These are phyloP conservation scores for Musa acuminata DNA, from an alignment of 176 grass and related monocot genomes.

Conservation along the genomic window DNA sequence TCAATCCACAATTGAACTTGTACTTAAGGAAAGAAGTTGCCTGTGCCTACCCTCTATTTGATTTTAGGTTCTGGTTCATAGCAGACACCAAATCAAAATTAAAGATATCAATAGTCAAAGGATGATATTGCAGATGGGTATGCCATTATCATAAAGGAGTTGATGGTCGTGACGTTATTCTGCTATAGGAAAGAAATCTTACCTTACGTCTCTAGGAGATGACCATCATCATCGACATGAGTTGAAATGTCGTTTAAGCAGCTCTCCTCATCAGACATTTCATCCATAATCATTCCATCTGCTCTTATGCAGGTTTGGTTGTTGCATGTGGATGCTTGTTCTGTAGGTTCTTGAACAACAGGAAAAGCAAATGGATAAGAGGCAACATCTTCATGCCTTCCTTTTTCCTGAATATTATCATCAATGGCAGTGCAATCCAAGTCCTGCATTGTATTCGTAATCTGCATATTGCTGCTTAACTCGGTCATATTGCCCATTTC, in stretches of 20 bases:
- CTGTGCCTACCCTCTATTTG: no score
- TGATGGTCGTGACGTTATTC: no score
- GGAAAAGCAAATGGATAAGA: conserved; percentile 36
- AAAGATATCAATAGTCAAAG: no score
- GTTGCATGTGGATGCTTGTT: neutral
- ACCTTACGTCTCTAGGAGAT: conserved; percentile 7
- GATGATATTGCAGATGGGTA: no score
- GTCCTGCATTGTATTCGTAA: conserved; percentile 47
- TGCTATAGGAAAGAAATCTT: neutral
- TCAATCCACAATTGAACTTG: no score
- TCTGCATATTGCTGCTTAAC: conserved; percentile 9
- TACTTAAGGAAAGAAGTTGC: no score
- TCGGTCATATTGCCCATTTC: conserved; percentile 40
- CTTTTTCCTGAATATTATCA: conserved; percentile 44
- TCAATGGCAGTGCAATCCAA: conserved; percentile 42
- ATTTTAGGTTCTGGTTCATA: no score
- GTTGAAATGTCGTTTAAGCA: neutral
- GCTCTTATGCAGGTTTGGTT: neutral
- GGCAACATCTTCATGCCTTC: conserved; percentile 20
- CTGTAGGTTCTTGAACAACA: neutral
- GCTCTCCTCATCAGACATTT: conserved; percentile 14
- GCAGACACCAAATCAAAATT: no score
- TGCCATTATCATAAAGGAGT: no score
- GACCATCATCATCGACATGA: conserved; percentile 14
- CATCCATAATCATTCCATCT: conserved; percentile 17